Conservation (phyloP, 2,329 filamentous ascomycete species). For the Monilinia polystroma region DNA sequence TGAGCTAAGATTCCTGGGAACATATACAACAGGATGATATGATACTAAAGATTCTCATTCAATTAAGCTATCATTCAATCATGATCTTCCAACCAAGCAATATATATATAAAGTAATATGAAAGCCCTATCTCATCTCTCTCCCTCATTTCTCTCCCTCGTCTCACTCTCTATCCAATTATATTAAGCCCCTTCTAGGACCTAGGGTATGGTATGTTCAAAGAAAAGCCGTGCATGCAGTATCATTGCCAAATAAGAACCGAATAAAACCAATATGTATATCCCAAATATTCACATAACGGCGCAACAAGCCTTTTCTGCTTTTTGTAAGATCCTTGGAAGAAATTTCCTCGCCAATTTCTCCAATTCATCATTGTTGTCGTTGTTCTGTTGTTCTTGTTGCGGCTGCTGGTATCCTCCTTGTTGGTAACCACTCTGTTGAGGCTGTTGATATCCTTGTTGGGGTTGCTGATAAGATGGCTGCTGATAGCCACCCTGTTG, state of each 20-base stretch:
- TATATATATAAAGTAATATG: neutral
- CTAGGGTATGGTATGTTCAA: constrained; percentile 14
- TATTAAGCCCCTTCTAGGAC: neutral
- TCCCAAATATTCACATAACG: constrained; percentile 34
- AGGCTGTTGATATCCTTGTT: constrained; percentile 45
- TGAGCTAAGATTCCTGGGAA: neutral
- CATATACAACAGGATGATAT: neutral
- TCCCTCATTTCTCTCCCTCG: neutral
- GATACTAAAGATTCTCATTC: neutral
- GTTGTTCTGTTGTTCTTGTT: constrained; percentile 40
- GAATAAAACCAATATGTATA: constrained; percentile 4
- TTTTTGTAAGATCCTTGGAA: constrained; percentile 39
- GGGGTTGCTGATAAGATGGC: constrained; percentile 41
- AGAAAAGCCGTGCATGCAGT: neutral
- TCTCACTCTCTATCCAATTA: neutral
- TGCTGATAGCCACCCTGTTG: constrained; percentile 46
- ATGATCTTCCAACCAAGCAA: neutral
- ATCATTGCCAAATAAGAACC: neutral
- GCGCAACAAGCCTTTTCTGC: constrained; percentile 38
- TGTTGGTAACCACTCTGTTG: constrained; percentile 36
- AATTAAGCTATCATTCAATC: constrained; percentile 10
- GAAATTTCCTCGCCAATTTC: constrained; percentile 38
- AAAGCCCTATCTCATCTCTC: neutral
- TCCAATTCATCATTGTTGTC: constrained; percentile 40
- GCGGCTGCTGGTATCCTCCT: constrained; percentile 43